These are phyloP conservation scores for Citrus maxima DNA, from an alignment of 345 rosid species.

Conservation along the genomic window DNA sequence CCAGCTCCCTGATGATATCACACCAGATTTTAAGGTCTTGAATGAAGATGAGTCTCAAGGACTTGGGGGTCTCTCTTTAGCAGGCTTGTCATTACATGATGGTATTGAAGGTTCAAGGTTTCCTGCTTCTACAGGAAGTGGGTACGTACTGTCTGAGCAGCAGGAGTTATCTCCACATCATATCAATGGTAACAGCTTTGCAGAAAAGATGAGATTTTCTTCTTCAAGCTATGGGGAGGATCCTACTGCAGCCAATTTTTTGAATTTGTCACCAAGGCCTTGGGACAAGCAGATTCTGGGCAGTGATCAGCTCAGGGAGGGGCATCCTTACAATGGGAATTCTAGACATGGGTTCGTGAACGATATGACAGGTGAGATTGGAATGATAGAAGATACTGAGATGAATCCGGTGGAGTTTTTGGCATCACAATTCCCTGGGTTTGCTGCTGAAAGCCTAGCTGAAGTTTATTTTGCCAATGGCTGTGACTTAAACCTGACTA, in stretches of 20 bases:
- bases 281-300: slow-evolving; percentile 80
- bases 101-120: slow-evolving; percentile 49
- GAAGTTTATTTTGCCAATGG: slow-evolving; percentile 93
- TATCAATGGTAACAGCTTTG: slow-evolving; percentile 50
- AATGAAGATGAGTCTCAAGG: slow-evolving; percentile 72
- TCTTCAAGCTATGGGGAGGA: slow-evolving; percentile 64
- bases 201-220: slow-evolving; percentile 56
- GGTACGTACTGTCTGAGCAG: slow-evolving; percentile 45
- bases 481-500: slow-evolving; percentile 79
- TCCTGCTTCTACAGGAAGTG: slow-evolving; percentile 48
- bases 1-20: slow-evolving; percentile 95
- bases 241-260: slow-evolving; percentile 39
- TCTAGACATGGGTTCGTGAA: slow-evolving; percentile 47
- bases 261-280: slow-evolving; percentile 51
- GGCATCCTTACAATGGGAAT: slow-evolving; percentile 47
- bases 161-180: slow-evolving; percentile 47
- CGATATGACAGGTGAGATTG: slow-evolving; percentile 55
- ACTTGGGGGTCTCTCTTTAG: slow-evolving; percentile 58
- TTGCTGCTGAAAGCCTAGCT: slow-evolving; percentile 91
- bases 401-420: slow-evolving; percentile 76
- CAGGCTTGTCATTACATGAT: slow-evolving; percentile 71
- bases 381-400: slow-evolving; percentile 51
- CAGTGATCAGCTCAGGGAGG: slow-evolving; percentile 54
- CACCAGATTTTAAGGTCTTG: slow-evolving; percentile 87
- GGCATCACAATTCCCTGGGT: slow-evolving; percentile 91